Base-by-base conservation (phyloP, 2,329 filamentous ascomycete species). In the Fusarium sp. region DNA sequence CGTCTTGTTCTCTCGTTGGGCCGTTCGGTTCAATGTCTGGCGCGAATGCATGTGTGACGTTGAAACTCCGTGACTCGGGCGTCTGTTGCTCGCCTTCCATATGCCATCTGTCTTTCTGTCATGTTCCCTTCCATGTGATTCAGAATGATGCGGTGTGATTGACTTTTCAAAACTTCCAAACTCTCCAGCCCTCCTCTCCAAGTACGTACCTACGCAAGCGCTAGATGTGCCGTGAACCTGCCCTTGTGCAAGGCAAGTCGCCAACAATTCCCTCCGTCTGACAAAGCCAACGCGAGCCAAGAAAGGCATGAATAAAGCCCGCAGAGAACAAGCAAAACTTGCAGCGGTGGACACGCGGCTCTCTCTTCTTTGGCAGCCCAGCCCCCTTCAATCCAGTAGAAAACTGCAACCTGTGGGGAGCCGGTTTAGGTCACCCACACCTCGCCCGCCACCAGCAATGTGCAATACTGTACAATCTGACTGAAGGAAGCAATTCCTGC, bases 31-130 rank as follows among this genome's bases (percentile, higher is more conserved):
- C 51, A 53, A 53, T 33, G 44, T 67, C 14, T 73, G 71, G 56
- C 71, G 63, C 71, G 67, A 73, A 73, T 71, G 70, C 71, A 73
- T 73, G 70, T 53, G 70, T 71, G 71, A 72, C 68, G 65, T 35
- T 64, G 51, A 67, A 49, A 69, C 51, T 74, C 60, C 46, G 42
- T 33, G 42, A 74, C 59, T 69, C 62, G 38, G 49, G 40, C 64
- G 46, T 38, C 64, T 55, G 57, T 63, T 62, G 35, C 31, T 42
- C 44, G 66, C 57, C 27, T 36, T 72, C 51, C 31, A 53, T 42
- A 53, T 59, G 49, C 40, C 61, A 33, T 44, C 49, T 40, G 40
- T 67, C 46, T 49, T 51, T 53, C 59, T 60, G 35, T 57, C 56
- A 27, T 49, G 33, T 56, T 56, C 55, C 16, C 67, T 60, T 40